Conservation (phyloP, 139 green algal genomes). For the Tetradesmus obliquus region DNA sequence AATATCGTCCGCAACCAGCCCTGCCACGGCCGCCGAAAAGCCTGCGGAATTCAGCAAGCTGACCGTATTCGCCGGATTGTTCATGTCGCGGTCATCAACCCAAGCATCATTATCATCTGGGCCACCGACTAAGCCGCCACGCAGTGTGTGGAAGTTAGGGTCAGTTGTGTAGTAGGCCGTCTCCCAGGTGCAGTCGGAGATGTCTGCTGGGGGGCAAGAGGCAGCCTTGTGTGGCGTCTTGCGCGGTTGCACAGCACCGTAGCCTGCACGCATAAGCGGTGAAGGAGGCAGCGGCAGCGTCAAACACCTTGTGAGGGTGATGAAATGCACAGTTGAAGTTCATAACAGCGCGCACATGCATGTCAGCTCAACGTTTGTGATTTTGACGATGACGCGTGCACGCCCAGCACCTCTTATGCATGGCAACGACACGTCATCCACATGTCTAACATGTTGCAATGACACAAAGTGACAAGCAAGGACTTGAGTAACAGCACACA, state of each 20-base stretch:
- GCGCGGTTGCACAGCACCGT: constrained; percentile 22
- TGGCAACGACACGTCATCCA: too few species aligned
- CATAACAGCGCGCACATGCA: too few species aligned
- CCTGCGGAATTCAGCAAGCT: constrained; percentile 43
- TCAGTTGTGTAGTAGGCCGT: constrained; percentile 51
- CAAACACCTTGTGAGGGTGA: too few species aligned
- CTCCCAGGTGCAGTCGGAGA: constrained; percentile 46
- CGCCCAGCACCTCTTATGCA: too few species aligned
- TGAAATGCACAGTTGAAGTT: too few species aligned
- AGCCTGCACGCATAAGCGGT: constrained; percentile 1
- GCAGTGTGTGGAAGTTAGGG: constrained; percentile 43
- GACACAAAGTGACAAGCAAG: neutral
- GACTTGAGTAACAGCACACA: neutral
- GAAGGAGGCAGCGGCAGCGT: too few species aligned
- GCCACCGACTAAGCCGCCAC: constrained; percentile 39
- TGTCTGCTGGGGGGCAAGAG: constrained; percentile 40
- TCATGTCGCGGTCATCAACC: constrained; percentile 42
- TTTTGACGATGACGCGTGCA: too few species aligned
- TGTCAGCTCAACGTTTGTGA: too few species aligned
- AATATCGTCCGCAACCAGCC: constrained; percentile 36
- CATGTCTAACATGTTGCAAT: too few species aligned
- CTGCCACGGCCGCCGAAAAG: constrained; percentile 34
- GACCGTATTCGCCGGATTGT: constrained; percentile 30
- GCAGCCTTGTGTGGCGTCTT: constrained; percentile 49
- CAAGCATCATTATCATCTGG: constrained; percentile 35